Conservation (phyloP, 805 yeast species). For the Candida gorgasii region DNA sequence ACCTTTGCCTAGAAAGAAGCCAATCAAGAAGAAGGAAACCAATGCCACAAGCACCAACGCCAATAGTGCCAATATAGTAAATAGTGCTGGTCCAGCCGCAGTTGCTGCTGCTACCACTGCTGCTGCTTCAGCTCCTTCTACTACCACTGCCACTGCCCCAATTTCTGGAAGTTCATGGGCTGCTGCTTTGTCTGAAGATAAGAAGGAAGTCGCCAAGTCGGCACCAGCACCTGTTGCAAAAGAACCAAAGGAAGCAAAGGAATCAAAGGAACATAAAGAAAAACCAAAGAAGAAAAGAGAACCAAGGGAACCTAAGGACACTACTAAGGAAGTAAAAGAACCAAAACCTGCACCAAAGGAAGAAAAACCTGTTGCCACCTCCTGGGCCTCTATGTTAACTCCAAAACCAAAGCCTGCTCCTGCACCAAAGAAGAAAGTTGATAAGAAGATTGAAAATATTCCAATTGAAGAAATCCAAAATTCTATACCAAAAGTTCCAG, state of each 20-base stretch:
- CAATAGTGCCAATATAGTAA: constrained; percentile 2
- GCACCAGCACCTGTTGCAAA: constrained; percentile 18
- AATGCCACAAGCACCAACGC: neutral
- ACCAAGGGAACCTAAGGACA: constrained; percentile 11
- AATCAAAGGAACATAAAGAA: constrained; percentile 42
- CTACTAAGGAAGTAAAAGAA: constrained; percentile 5
- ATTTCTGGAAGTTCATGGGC: constrained; percentile 40
- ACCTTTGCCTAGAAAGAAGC: constrained; percentile 5
- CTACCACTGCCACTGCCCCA: constrained; percentile 18
- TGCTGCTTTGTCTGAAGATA: constrained; percentile 41
- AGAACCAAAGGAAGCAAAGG: constrained; percentile 17
- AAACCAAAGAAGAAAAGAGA: constrained; percentile 19
- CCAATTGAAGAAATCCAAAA: constrained; percentile 18
- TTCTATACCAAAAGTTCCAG: constrained; percentile 19
- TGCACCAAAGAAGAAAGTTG: constrained; percentile 18
- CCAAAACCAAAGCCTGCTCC: constrained; percentile 48
- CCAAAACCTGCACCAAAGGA: constrained; percentile 2
- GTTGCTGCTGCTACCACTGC: constrained; percentile 20
- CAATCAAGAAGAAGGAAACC: constrained; percentile 6
- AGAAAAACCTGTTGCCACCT: constrained; percentile 23
- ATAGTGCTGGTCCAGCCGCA: constrained; percentile 14
- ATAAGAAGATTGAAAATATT: constrained; percentile 14
- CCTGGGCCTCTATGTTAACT: constrained; percentile 73
- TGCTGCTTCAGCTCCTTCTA: constrained; percentile 15
- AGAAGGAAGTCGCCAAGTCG: constrained; percentile 26